These are phyloP conservation scores for Cyclotella kingstonii DNA, from an alignment of 108 stramenopile genomes.

Conservation along the genomic window DNA sequence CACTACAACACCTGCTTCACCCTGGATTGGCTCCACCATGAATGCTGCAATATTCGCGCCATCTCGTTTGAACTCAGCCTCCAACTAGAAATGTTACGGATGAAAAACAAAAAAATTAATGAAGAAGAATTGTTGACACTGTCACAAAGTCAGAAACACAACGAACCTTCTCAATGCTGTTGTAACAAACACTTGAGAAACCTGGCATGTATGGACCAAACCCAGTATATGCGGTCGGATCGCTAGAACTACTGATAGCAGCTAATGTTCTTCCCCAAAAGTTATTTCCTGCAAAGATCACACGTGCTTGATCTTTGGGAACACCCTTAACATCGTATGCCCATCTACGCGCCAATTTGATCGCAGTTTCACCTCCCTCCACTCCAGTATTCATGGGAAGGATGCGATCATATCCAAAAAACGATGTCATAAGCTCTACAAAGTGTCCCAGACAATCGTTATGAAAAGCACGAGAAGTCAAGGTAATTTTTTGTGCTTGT, in stretches of 20 bases:
- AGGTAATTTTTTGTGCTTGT: conserved; percentile 90
- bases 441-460: conserved; percentile 96
- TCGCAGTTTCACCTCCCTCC: conserved; percentile 98
- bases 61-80: conserved; percentile 83
- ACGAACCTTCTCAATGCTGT: conserved; percentile 68
- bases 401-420: conserved; percentile 96
- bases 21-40: conserved; percentile 99
- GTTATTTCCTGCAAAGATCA: conserved; percentile 95
- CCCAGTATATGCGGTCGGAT: conserved; percentile 87
- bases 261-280: conserved; percentile 99
- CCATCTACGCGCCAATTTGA: conserved; percentile 92
- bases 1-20: conserved; percentile 99
- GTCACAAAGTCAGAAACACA: neutral
- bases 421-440: conserved; percentile 81
- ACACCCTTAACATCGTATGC: conserved; percentile 97
- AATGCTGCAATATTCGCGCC: conserved; percentile 92
- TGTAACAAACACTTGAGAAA: conserved; percentile 89
- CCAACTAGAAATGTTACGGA: conserved; percentile 41
- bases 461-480: conserved; percentile 98
- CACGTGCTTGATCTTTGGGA: conserved; percentile 79
- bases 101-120: neutral
- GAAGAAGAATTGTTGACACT: neutral
- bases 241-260: conserved; percentile 94
- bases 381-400: conserved; percentile 99
- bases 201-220: conserved; percentile 97